These are phyloP conservation scores for Calocybe gambosa DNA, from an alignment of 1,284 basidiomycete species.

Conservation along the genomic window DNA sequence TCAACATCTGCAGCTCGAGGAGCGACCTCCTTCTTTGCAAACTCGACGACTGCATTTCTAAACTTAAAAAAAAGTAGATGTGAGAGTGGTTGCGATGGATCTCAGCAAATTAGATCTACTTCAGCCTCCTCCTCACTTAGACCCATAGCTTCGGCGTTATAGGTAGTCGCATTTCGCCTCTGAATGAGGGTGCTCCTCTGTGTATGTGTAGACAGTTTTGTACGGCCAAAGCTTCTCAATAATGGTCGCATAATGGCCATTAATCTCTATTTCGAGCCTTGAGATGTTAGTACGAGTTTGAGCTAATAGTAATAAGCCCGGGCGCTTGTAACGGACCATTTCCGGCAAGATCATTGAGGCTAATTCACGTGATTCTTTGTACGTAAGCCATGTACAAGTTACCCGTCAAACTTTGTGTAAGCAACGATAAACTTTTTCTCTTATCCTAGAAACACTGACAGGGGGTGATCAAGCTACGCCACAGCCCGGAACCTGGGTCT, in stretches of 20 bases:
- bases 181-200: background rate
- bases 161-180: slow-evolving; percentile 44
- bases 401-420: background rate
- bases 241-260: slow-evolving; percentile 2
- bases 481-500: too few relatives aligned
- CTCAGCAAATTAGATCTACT: slow-evolving; percentile 38
- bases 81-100: background rate
- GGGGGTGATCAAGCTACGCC: too few relatives aligned
- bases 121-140: slow-evolving; percentile 80
- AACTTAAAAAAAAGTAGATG: slow-evolving; percentile 50
- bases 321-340: slow-evolving; percentile 12
- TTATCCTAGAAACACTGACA: too few relatives aligned
- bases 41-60: slow-evolving; percentile 68
- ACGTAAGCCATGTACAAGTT: too few relatives aligned
- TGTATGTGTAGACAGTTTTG: background rate
- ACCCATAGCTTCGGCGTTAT: slow-evolving; percentile 76
- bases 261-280: background rate
- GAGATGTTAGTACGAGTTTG: background rate
- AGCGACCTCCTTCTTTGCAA: slow-evolving; percentile 75
- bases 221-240: background rate
- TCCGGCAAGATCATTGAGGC: background rate
- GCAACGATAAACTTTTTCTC: too few relatives aligned
- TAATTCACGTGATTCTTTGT: slow-evolving; percentile 4
- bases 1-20: slow-evolving; percentile 83
- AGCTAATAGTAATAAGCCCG: background rate